A percentile compares a stretch with the other conserved stretches of the same genome.
Evolutionary conservation across 176 grass and related monocot genomes (phyloP).

Genomic region (Triticum urartu): DNA sequence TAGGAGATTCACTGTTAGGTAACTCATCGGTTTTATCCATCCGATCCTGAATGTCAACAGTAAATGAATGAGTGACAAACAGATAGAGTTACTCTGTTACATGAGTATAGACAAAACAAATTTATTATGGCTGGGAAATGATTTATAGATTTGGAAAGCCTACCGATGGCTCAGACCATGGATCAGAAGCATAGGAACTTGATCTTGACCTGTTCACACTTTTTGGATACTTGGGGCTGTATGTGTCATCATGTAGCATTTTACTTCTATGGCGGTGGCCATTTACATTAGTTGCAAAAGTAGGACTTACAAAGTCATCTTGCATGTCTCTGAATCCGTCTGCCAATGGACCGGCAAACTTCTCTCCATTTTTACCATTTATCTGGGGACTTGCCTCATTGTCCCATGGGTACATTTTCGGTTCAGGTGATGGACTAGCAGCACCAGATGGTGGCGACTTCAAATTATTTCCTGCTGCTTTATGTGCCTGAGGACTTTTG

Average conservation of each 20-base stretch:
- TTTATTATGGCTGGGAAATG: conserved; percentile 21
- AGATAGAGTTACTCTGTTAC: conserved; percentile 9
- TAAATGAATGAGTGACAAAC: conserved; percentile 8
- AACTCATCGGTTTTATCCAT: conserved; percentile 37
- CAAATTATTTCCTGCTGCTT: conserved; percentile 31
- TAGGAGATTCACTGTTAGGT: conserved; percentile 33
- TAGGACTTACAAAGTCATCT: conserved; percentile 65
- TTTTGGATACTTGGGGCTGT: conserved; percentile 42
- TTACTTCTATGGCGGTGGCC: conserved; percentile 42
- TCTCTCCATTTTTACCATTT: conserved; percentile 36
- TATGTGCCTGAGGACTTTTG: conserved; percentile 26
- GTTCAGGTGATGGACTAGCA: conserved; percentile 40
- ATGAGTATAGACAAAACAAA: conserved; percentile 9
- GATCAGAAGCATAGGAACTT: conserved; percentile 49
- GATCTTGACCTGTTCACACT: conserved; percentile 46
- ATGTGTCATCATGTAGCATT: conserved; percentile 40
- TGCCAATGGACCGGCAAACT: conserved; percentile 35
- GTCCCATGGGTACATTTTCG: conserved; percentile 42
- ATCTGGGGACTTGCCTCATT: conserved; percentile 37
- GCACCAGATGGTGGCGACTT: conserved; percentile 22
- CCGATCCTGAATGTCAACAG: conserved; percentile 22
- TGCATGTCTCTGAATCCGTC: conserved; percentile 33
- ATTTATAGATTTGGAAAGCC: conserved; percentile 32
- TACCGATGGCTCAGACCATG: conserved; percentile 61
- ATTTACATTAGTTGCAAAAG: conserved; percentile 62